Evolutionary conservation across 331 rosid species (phyloP).

Genomic region (Ulmus americana): DNA sequence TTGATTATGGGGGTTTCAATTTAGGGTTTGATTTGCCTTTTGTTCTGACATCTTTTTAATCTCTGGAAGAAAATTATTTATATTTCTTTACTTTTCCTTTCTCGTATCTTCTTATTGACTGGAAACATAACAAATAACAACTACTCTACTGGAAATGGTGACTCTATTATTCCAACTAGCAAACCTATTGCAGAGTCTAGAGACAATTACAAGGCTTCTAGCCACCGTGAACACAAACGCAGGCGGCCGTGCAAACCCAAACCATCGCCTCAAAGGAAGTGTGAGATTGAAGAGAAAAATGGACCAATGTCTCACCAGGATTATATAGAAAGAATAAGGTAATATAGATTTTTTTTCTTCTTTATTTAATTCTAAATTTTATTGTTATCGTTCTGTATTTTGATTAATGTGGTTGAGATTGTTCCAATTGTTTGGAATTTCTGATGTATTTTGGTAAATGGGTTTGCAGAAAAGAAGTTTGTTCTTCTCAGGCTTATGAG

Average conservation of each 20-base stretch:
- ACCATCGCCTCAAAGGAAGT: slow-evolving; percentile 14
- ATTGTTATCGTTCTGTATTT: not conserved
- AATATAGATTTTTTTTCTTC: not conserved
- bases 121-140: no score
- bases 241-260: slow-evolving; percentile 43
- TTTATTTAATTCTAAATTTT: not conserved
- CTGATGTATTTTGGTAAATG: slow-evolving; percentile 20
- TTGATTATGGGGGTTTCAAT: no score
- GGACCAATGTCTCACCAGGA: slow-evolving; percentile 68
- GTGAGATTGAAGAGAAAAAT: slow-evolving; percentile 27
- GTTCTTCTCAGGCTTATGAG: slow-evolving; percentile 26
- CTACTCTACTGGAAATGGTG: no score
- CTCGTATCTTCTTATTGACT: no score
- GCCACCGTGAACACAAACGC: not conserved
- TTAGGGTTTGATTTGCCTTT: no score
- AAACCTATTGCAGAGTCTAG: not conserved
- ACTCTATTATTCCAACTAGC: no score
- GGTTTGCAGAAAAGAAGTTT: slow-evolving; percentile 54
- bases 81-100: no score
- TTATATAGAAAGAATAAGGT: slow-evolving; percentile 63
- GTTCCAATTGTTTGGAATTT: not conserved
- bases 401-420: not conserved
- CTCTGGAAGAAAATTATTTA: no score
- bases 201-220: slow-evolving; percentile 13
- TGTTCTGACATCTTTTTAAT: no score